Percentiles rank a stretch among this genome's conserved stretches.
These are phyloP conservation scores for Sporothrix curviconia DNA, from an alignment of 2,329 filamentous ascomycete genomes.

Conservation along the genomic window DNA sequence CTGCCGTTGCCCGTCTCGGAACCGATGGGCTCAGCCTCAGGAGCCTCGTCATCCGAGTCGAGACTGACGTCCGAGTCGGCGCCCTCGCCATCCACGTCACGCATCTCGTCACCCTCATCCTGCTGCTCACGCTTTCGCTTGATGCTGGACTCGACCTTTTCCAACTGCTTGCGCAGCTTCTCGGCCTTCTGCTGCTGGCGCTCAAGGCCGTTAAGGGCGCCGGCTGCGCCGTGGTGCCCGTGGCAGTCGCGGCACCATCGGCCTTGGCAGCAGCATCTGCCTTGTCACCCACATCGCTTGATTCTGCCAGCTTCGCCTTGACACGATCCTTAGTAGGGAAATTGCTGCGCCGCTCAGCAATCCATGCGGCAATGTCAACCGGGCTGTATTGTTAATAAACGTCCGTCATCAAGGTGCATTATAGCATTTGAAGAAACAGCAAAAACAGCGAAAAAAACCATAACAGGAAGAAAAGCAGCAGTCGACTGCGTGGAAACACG, in stretches of 20 bases:
- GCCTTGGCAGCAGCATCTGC: conserved; percentile 39
- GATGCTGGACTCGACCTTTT: conserved; percentile 63
- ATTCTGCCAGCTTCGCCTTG: conserved; percentile 53
- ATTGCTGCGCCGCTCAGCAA: conserved; percentile 70
- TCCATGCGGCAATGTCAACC: conserved; percentile 70
- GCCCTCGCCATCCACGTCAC: conserved; percentile 33
- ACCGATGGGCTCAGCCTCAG: conserved; percentile 51
- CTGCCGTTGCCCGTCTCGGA: conserved; percentile 24
- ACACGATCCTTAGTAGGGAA: conserved; percentile 73
- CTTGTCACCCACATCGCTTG: conserved; percentile 45
- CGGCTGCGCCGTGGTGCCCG: conserved; percentile 24
- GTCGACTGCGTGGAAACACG: too few relatives aligned
- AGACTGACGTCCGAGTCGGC: background rate
- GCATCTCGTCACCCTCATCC: conserved; percentile 61
- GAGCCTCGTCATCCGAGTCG: conserved; percentile 43
- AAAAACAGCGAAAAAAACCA: too few relatives aligned
- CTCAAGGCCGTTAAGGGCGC: conserved; percentile 42
- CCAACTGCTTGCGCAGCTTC: conserved; percentile 56
- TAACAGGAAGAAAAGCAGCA: too few relatives aligned
- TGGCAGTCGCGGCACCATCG: background rate
- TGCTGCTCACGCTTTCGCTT: conserved; percentile 63
- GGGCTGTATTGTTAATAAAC: conserved; percentile 33
- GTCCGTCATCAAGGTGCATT: too few relatives aligned
- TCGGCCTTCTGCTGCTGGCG: conserved; percentile 51
- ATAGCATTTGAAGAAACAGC: too few relatives aligned